Evolutionary conservation across 257 asterid genomes (phyloP), one percentile per base, ranked within the genome.

Genomic region (Solanum sitiens): DNA sequence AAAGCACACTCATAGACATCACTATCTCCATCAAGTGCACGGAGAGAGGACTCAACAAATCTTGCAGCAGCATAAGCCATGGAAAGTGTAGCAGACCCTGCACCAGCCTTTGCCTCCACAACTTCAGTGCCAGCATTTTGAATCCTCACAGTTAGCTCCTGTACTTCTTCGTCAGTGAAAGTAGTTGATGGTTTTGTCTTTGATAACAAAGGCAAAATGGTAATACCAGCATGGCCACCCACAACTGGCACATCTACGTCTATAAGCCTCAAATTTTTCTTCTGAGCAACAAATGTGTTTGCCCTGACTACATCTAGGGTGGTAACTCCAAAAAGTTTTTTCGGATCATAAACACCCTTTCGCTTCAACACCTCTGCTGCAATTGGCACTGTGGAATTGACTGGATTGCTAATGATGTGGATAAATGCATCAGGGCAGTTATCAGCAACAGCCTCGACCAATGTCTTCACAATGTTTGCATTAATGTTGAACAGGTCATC

Each of bases 41-140:
- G 95, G 71, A 95, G 96, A 3, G 98, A 94, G 10, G 98, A 95
- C 93, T 95, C 98, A 13, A 94, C 98, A 76, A 95, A 95, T 82
- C 98, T 88, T 23, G 98, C 98, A 0, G 98, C 98, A 15, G 98
- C 98, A 75, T 95, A 95, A 7, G 98, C 98, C 98, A 95, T 94
- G n/a, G 96, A 95, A 65, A 94, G 98, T 40, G 98, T 95, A 70
- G 98, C 98, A 23, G 98, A 94, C 47, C 98, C 98, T 14, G 98
- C 98, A 65, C 98, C 98, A 23, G 98, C 98, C 89, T 95, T 95
- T 11, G 98, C 98, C 90, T 95, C 98, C 3, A 95, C 98, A 40
- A 95, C 98, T 89, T 95, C 98, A 4, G 98, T 94, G 73, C 98
- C 98, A 2, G 98, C 98, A 88, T 95, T 95, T 63, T 94, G 98